These are phyloP conservation scores for Lepiota venenata DNA, from an alignment of 768 basidiomycete species.

Conservation along the genomic window DNA sequence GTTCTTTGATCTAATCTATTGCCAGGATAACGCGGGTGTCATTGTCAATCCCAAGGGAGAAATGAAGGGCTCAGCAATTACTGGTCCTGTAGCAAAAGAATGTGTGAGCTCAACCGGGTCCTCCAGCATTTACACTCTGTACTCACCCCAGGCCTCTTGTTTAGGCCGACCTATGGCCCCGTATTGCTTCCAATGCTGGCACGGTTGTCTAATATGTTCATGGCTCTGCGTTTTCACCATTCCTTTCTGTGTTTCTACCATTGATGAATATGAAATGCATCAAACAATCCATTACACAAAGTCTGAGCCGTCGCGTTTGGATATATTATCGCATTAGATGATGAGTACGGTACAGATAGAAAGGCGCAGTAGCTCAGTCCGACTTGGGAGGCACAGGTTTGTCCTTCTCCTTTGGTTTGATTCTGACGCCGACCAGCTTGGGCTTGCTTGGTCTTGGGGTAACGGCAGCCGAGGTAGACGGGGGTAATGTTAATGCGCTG, in stretches of 20 bases:
- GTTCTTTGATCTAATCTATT: neutral
- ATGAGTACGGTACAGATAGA: neutral
- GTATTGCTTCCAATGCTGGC: conserved; percentile 98
- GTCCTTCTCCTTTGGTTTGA: conserved; percentile 33
- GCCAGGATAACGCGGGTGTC: conserved; percentile 90
- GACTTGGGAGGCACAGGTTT: conserved; percentile 11
- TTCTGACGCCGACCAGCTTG: conserved; percentile 39
- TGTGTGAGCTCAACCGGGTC: conserved; percentile 62
- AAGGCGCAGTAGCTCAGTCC: neutral
- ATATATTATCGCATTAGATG: conserved; percentile 1
- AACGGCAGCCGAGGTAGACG: neutral
- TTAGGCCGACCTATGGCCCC: conserved; percentile 96
- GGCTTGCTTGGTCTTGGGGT: conserved; percentile 6
- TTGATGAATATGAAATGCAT: conserved; percentile 16
- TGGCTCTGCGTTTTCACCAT: conserved; percentile 14
- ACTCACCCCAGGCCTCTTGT: conserved; percentile 2
- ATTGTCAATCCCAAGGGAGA: conserved; percentile 99
- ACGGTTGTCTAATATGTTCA: conserved; percentile 78
- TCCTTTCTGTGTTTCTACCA: conserved; percentile 16
- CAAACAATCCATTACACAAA: neutral
- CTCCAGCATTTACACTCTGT: neutral
- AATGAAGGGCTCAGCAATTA: conserved; percentile 99
- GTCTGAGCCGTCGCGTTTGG: neutral
- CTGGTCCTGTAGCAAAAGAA: conserved; percentile 99
- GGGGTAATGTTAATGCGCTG: neutral